These are phyloP conservation scores for Heterobasidion parviporum DNA, from an alignment of 1,284 basidiomycete genomes.

Conservation along the genomic window DNA sequence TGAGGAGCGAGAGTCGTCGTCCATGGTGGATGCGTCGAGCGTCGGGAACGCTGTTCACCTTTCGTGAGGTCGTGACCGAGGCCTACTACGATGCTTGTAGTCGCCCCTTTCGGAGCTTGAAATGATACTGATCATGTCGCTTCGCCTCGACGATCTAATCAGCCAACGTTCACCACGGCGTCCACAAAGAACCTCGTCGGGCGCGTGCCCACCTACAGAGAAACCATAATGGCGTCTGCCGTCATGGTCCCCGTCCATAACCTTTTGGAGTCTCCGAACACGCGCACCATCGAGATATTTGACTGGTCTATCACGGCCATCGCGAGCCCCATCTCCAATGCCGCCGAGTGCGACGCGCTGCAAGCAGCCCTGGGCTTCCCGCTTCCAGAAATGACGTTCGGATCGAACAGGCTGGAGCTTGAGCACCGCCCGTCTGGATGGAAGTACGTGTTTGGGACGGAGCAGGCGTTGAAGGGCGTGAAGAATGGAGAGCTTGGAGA, in stretches of 20 bases:
- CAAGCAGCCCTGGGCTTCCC: slow-evolving; percentile 66
- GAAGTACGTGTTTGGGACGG: slow-evolving; percentile 61
- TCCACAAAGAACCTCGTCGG: slow-evolving; percentile 1
- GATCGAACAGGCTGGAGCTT: slow-evolving; percentile 72
- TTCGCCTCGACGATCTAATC: slow-evolving; percentile 1
- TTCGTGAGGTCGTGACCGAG: background rate
- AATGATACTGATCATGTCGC: background rate
- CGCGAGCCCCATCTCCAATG: slow-evolving; percentile 71
- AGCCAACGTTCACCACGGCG: slow-evolving; percentile 5
- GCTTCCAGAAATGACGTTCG: slow-evolving; percentile 96
- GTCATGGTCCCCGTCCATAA: slow-evolving; percentile 51
- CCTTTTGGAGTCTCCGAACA: slow-evolving; percentile 55
- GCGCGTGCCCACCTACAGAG: slow-evolving; percentile 11
- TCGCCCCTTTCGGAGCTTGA: background rate
- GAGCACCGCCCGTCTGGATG: slow-evolving; percentile 55
- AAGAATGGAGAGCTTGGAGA: slow-evolving; percentile 69
- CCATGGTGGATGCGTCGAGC: slow-evolving; percentile 20
- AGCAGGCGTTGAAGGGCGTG: slow-evolving; percentile 67
- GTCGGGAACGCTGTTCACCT: background rate
- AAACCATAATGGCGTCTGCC: slow-evolving; percentile 29
- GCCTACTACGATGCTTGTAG: background rate
- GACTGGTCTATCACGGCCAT: slow-evolving; percentile 60
- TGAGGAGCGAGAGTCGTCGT: slow-evolving; percentile 43
- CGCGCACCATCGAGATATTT: slow-evolving; percentile 55
- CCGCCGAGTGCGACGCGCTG: slow-evolving; percentile 62